phyloP scores from a whole-genome alignment of 139 green algal species.

The Mesotaenium endlicherianum region DNA sequence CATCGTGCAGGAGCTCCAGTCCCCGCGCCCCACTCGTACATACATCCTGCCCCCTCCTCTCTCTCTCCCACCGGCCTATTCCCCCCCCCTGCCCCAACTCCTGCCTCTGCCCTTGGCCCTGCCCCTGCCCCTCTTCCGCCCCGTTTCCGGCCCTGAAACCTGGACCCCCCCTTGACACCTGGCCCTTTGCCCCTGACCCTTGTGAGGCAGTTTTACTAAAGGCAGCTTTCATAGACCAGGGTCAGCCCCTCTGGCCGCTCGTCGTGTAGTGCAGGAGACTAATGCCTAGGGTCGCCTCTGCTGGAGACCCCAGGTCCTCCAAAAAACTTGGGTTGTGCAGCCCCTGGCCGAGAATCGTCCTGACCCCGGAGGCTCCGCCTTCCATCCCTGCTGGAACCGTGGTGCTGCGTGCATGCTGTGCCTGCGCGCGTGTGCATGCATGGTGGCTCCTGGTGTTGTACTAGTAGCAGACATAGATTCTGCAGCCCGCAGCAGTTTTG shows the following conservation, averaged over 20 bases:
- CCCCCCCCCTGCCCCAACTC: background rate
- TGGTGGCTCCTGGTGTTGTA: too few relatives aligned
- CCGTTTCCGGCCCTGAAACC: background rate
- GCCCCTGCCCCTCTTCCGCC: background rate
- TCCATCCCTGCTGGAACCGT: background rate
- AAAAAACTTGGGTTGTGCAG: background rate
- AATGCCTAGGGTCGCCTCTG: background rate
- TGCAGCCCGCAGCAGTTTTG: too few relatives aligned
- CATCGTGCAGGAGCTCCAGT: too few relatives aligned
- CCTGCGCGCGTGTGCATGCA: too few relatives aligned
- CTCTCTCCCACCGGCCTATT: background rate
- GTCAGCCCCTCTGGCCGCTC: background rate
- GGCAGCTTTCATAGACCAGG: background rate
- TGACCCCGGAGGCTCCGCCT: background rate
- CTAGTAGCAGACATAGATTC: too few relatives aligned
- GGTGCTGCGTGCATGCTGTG: too few relatives aligned
- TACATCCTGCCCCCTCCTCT: background rate
- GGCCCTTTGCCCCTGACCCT: background rate
- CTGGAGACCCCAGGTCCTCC: background rate
- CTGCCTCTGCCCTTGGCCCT: background rate
- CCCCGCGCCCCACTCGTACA: background rate
- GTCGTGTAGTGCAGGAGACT: background rate
- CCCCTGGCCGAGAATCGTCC: background rate
- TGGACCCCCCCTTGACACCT: background rate
- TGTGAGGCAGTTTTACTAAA: background rate